phyloP scores from a whole-genome alignment of 2,329 filamentous ascomycete species.

The Trichoderma guizhouense region DNA sequence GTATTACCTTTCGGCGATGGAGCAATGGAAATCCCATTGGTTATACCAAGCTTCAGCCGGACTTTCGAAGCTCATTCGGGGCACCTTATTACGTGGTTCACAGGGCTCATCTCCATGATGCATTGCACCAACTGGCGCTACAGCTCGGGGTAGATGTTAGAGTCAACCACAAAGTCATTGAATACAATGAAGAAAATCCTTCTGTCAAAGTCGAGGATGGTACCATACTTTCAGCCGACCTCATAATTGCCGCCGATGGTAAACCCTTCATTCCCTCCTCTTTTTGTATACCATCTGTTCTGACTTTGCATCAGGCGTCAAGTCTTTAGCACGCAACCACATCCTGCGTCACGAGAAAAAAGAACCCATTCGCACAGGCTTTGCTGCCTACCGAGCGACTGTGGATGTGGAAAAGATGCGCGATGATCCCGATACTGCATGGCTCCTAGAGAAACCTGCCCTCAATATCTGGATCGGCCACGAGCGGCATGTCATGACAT shows the following conservation, averaged over 20 bases:
- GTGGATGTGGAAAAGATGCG: constrained; percentile 38
- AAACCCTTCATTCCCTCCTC: neutral
- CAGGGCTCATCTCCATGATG: constrained; percentile 36
- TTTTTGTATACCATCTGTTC: neutral
- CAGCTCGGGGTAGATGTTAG: constrained; percentile 29
- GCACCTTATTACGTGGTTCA: constrained; percentile 36
- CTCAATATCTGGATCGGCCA: constrained; percentile 43
- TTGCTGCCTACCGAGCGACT: constrained; percentile 41
- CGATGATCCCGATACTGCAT: constrained; percentile 34
- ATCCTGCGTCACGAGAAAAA: neutral
- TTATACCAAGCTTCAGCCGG: constrained; percentile 29
- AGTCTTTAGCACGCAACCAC: constrained; percentile 17
- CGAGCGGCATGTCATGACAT: constrained; percentile 44
- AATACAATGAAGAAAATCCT: constrained; percentile 24
- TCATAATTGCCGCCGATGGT: constrained; percentile 38
- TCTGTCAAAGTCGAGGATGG: constrained; percentile 27
- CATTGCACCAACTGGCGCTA: constrained; percentile 26
- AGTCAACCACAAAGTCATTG: constrained; percentile 26
- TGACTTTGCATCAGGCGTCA: neutral
- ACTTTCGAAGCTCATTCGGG: constrained; percentile 28
- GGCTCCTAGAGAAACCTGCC: constrained; percentile 38
- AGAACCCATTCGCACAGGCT: constrained; percentile 30
- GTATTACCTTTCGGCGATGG: constrained; percentile 31
- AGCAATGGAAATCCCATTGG: constrained; percentile 28
- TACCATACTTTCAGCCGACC: constrained; percentile 26